Conservation (phyloP, 352 stramenopile genomes). For the Phytophthora pini region DNA sequence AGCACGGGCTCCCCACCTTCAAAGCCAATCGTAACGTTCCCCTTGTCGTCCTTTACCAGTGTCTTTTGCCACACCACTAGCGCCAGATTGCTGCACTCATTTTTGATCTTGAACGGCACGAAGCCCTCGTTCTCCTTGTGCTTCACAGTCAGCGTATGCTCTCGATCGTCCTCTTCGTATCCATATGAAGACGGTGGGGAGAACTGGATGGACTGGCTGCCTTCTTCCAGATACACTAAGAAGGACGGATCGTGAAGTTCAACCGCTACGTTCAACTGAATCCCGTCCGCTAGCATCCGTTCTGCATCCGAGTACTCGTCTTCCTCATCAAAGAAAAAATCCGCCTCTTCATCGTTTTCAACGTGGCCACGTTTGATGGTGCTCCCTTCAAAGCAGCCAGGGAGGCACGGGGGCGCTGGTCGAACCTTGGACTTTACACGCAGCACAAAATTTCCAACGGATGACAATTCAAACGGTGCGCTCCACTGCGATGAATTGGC, state of each 20-base stretch:
- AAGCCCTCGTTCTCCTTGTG: constrained; percentile 64
- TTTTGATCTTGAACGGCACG: constrained; percentile 83
- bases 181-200: constrained; percentile 35
- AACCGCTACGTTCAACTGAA: constrained; percentile 78
- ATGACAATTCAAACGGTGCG: constrained; percentile 78
- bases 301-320: constrained; percentile 47
- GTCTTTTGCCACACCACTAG: constrained; percentile 87
- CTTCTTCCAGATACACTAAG: constrained; percentile 67
- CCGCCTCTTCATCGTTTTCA: constrained; percentile 38
- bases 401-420: constrained; percentile 45
- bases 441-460: constrained; percentile 82
- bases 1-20: constrained; percentile 75
- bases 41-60: constrained; percentile 56
- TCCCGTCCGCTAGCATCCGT: constrained; percentile 41
- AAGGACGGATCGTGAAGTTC: constrained; percentile 85
- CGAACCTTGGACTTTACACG: constrained; percentile 69
- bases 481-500: constrained; percentile 74
- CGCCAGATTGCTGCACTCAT: constrained; percentile 81
- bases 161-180: constrained; percentile 35
- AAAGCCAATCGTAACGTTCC: constrained; percentile 52
- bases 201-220: constrained; percentile 33
- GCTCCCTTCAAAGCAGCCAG: constrained; percentile 52
- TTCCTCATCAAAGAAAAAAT: constrained; percentile 44
- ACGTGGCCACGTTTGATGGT: constrained; percentile 16
- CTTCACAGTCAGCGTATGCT: constrained; percentile 38